phyloP scores from a whole-genome alignment of 192 early-diverging fungal genomes.

The Allomyces macrogynus region DNA sequence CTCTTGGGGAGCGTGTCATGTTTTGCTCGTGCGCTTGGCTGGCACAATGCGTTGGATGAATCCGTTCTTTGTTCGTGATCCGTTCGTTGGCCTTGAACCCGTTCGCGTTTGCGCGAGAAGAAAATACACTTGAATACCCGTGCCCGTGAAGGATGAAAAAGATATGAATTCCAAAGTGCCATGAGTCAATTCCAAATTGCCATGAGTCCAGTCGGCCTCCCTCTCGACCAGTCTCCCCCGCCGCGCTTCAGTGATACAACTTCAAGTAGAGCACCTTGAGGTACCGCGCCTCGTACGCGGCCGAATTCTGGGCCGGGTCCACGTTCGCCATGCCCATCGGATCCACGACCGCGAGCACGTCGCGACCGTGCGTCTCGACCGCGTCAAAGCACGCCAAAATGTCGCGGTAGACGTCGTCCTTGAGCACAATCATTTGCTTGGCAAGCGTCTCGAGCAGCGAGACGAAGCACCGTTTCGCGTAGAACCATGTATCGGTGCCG shows the following conservation, averaged over 20 bases:
- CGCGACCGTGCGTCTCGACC: constrained; percentile 32
- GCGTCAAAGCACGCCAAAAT: constrained; percentile 34
- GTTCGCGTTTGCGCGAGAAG: too few relatives aligned
- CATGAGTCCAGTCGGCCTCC: too few relatives aligned
- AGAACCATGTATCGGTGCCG: constrained; percentile 46
- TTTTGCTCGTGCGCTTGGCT: too few relatives aligned
- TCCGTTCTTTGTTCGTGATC: too few relatives aligned
- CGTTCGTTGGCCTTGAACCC: too few relatives aligned
- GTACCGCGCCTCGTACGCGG: constrained; percentile 30
- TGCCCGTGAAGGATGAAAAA: too few relatives aligned
- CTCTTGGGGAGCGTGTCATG: too few relatives aligned
- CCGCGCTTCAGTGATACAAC: constrained; percentile 8
- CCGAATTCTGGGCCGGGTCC: constrained; percentile 22
- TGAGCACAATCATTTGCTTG: constrained; percentile 45
- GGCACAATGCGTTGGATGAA: too few relatives aligned
- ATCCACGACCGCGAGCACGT: constrained; percentile 31
- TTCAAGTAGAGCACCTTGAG: constrained; percentile 30
- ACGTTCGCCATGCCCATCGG: constrained; percentile 15
- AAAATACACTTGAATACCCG: too few relatives aligned
- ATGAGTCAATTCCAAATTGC: too few relatives aligned
- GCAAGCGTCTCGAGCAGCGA: constrained; percentile 40
- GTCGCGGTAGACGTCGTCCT: constrained; percentile 33
- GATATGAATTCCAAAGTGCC: too few relatives aligned
- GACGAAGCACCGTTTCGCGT: constrained; percentile 37
- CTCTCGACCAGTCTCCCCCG: too few relatives aligned